These are phyloP conservation scores for Primulina huaijiensis DNA, from an alignment of 257 asterid species.

Conservation along the genomic window DNA sequence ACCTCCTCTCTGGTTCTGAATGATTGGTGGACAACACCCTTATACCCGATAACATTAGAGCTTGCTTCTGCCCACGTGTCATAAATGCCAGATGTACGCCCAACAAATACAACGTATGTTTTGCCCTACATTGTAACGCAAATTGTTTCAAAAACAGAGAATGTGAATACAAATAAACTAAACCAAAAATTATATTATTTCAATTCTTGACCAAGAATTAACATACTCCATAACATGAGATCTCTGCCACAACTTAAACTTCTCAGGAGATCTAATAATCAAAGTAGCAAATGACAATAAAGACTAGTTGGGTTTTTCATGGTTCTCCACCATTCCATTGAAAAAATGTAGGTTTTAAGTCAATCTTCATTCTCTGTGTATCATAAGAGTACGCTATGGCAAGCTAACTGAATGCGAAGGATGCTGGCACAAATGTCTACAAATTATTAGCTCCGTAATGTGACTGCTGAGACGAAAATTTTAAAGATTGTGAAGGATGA, in stretches of 20 bases:
- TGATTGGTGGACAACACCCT: too few relatives aligned
- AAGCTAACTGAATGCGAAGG: not conserved
- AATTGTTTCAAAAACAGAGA: too few relatives aligned
- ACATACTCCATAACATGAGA: not conserved
- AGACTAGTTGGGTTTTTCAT: slow-evolving; percentile 5
- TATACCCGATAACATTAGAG: too few relatives aligned
- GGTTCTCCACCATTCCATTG: not conserved
- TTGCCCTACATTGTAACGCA: too few relatives aligned
- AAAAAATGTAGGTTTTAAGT: not conserved
- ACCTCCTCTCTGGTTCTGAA: too few relatives aligned
- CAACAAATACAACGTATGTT: too few relatives aligned
- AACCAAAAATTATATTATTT: too few relatives aligned
- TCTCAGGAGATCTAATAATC: not conserved
- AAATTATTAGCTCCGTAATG: slow-evolving; percentile 5
- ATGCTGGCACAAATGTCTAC: not conserved
- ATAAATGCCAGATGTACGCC: too few relatives aligned
- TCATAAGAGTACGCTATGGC: not conserved
- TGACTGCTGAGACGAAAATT: not conserved
- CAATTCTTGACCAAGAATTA: too few relatives aligned
- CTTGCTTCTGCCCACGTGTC: too few relatives aligned
- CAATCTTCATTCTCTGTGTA: not conserved
- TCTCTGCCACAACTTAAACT: not conserved
- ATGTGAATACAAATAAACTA: too few relatives aligned
- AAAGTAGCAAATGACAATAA: slow-evolving; percentile 6
- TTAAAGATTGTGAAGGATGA: not conserved